Conservation (phyloP, 306 rosid genomes). For the Cucurbita argyrosperma region DNA sequence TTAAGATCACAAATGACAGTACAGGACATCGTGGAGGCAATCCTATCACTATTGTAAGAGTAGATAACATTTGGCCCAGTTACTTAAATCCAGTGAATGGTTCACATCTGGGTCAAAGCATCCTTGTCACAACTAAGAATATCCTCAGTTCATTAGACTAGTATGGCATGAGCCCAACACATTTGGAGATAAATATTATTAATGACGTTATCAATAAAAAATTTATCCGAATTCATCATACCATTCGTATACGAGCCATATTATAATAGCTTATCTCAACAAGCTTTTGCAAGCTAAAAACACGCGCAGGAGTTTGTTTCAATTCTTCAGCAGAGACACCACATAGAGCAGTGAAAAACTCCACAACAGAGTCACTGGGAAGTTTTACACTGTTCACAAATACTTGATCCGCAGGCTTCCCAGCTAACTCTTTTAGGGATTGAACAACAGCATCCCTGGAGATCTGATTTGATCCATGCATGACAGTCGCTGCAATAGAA, state of each 20-base stretch:
- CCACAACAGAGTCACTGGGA: conserved; percentile 92
- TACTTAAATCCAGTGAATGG: neutral
- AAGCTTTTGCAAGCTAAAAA: conserved; percentile 97
- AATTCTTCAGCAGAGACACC: conserved; percentile 98
- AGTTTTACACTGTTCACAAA: conserved; percentile 88
- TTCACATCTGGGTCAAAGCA: neutral
- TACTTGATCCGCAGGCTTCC: conserved; percentile 93
- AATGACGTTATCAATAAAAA: neutral
- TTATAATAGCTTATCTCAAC: conserved; percentile 98
- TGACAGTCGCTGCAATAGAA: conserved; percentile 68
- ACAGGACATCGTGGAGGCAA: neutral
- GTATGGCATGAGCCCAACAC: neutral
- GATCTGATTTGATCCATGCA: conserved; percentile 96
- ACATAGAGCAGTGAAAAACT: conserved; percentile 91
- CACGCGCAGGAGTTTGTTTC: conserved; percentile 91
- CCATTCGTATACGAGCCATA: conserved; percentile 98
- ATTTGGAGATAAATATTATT: neutral
- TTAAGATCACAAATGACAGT: neutral
- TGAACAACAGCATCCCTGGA: conserved; percentile 91
- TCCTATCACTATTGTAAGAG: neutral
- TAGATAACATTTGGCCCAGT: neutral
- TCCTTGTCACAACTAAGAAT: neutral
- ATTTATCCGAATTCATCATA: conserved; percentile 12
- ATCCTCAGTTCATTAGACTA: neutral
- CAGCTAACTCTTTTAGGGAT: conserved; percentile 80